These are phyloP conservation scores for Volvox reticuliferus DNA, from an alignment of 139 green algal genomes.

Conservation along the genomic window DNA sequence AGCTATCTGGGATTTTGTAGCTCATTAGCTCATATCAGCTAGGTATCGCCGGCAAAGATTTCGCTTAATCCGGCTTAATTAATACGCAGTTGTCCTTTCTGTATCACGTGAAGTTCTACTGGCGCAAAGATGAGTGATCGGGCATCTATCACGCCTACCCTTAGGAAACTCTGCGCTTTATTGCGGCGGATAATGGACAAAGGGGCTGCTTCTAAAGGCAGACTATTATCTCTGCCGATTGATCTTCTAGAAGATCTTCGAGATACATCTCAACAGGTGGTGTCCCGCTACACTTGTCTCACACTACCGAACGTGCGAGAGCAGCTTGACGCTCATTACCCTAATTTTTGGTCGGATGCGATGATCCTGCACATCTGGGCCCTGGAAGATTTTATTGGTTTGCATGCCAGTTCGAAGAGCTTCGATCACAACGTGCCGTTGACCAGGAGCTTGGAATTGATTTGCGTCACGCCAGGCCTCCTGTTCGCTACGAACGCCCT, in stretches of 20 bases:
- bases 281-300: background rate
- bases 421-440: background rate
- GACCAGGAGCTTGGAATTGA: background rate
- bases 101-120: no score
- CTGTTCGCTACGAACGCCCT: background rate
- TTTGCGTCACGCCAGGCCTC: background rate
- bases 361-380: slow-evolving; percentile 5
- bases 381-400: background rate
- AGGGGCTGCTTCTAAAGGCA: background rate
- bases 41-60: no score
- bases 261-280: background rate
- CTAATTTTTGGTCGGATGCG: background rate
- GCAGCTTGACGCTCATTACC: background rate
- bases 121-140: no score
- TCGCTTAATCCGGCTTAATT: no score
- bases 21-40: no score
- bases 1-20: no score
- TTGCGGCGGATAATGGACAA: background rate
- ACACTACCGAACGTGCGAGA: background rate
- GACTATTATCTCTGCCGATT: background rate
- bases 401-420: background rate
- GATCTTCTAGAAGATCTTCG: background rate
- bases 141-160: no score
- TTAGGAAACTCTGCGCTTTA: background rate
- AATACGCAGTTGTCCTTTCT: no score